Conservation (phyloP, 768 basidiomycete species). For the Amyloporia xantha region DNA sequence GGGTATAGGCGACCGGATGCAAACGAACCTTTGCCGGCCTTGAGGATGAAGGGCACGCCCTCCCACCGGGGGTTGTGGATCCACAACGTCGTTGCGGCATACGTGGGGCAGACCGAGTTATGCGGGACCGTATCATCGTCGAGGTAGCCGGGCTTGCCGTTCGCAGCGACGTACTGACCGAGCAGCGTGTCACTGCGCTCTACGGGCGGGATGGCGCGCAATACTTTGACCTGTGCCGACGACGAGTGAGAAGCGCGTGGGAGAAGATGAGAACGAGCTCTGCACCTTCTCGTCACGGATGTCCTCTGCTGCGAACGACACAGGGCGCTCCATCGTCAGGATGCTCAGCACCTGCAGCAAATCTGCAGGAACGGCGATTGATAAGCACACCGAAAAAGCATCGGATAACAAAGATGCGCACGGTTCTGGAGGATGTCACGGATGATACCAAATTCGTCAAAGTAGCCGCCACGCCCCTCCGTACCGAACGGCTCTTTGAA, state of each 20-base stretch:
- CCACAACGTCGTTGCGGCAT: slow-evolving; percentile 82
- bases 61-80: slow-evolving; percentile 98
- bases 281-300: slow-evolving; percentile 96
- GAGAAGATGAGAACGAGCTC: slow-evolving; percentile 2
- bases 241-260: slow-evolving; percentile 14
- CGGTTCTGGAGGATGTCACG: slow-evolving; percentile 97
- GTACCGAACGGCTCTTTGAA: slow-evolving; percentile 99
- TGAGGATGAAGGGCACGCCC: slow-evolving; percentile 96
- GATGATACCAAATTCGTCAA: slow-evolving; percentile 99
- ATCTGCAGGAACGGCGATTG: slow-evolving; percentile 43
- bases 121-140: slow-evolving; percentile 95
- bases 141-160: slow-evolving; percentile 97
- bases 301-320: slow-evolving; percentile 95
- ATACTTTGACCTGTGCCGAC: slow-evolving; percentile 78
- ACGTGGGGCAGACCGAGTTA: slow-evolving; percentile 90
- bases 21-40: slow-evolving; percentile 88
- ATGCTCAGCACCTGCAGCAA: slow-evolving; percentile 91
- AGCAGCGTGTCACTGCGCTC: slow-evolving; percentile 73
- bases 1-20: slow-evolving; percentile 9
- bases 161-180: slow-evolving; percentile 86
- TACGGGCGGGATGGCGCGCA: slow-evolving; percentile 85
- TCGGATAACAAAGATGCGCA: slow-evolving; percentile 37
- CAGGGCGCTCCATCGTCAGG: slow-evolving; percentile 96
- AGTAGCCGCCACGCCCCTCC: slow-evolving; percentile 99
- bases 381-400: background rate